A percentile compares a stretch with the other conserved stretches of the same genome.
Evolutionary conservation across 1,284 basidiomycete genomes (phyloP).

Genomic region (Boletus sp.): DNA sequence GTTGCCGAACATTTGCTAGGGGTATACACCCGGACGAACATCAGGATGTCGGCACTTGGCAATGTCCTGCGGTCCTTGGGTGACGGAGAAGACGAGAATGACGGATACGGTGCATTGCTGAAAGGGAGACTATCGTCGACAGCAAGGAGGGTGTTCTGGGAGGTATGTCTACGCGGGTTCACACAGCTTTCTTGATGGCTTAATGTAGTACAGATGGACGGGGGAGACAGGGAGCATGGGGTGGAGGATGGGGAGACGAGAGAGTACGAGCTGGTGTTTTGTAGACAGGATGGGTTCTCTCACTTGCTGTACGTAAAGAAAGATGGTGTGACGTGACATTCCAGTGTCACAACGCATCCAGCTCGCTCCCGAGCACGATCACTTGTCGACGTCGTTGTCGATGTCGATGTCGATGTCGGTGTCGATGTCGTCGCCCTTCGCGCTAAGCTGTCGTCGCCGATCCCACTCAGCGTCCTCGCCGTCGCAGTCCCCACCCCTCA

Average conservation of each 20-base stretch:
- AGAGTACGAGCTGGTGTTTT: constrained; percentile 23
- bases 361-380: constrained; percentile 19
- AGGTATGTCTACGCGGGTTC: constrained; percentile 10
- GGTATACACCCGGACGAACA: constrained; percentile 36
- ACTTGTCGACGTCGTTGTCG: constrained; percentile 6
- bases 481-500: constrained; percentile 35
- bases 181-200: neutral
- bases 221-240: neutral
- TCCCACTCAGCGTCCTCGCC: constrained; percentile 54
- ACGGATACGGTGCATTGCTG: constrained; percentile 12
- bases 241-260: neutral
- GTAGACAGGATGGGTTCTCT: constrained; percentile 12
- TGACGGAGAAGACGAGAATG: constrained; percentile 3
- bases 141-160: constrained; percentile 7
- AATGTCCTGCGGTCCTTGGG: constrained; percentile 27
- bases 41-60: constrained; percentile 47
- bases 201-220: constrained; percentile 9
- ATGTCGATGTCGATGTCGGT: constrained; percentile 11
- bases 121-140: constrained; percentile 15
- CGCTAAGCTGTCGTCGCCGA: constrained; percentile 44
- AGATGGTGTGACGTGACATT: constrained; percentile 21
- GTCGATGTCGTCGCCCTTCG: constrained; percentile 40
- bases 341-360: constrained; percentile 14
- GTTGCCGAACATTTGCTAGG: constrained; percentile 12
- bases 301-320: constrained; percentile 24